phyloP scores from a whole-genome alignment of 495 filamentous ascomycete species.

The Pyrenula aspistea region DNA sequence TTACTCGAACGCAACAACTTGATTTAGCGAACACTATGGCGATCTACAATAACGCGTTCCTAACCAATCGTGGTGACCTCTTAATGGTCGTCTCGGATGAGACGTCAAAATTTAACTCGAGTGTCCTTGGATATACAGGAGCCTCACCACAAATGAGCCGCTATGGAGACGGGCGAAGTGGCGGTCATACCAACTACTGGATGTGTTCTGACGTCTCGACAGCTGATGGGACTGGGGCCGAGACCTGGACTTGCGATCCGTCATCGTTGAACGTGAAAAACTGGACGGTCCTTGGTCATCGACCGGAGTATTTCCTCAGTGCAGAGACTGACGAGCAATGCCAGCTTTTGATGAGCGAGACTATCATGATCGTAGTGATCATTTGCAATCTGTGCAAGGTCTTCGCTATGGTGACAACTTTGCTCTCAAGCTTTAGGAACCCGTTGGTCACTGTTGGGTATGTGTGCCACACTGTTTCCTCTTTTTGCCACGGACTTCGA shows the following conservation, averaged over 20 bases:
- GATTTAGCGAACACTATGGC: not conserved
- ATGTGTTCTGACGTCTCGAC: not conserved
- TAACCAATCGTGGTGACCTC: not conserved
- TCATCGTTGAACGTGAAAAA: not conserved
- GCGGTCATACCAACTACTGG: not conserved
- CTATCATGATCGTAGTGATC: conserved; percentile 6
- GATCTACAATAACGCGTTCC: not conserved
- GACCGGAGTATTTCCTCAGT: conserved; percentile 28
- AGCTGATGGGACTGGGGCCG: not conserved
- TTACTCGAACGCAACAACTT: not conserved
- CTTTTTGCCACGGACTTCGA: too few relatives aligned
- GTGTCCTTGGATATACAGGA: conserved; percentile 1
- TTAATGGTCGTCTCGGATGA: not conserved
- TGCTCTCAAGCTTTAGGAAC: not conserved
- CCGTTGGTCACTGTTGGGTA: conserved; percentile 11
- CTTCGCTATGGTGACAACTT: conserved; percentile 14
- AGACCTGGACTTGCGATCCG: not conserved
- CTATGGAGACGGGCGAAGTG: not conserved
- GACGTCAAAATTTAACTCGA: not conserved
- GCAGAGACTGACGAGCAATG: conserved; percentile 20
- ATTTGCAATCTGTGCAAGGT: conserved; percentile 8
- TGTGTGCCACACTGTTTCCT: not conserved
- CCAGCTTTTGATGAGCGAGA: conserved; percentile 15
- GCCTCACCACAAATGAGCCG: not conserved
- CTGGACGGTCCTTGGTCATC: not conserved